phyloP scores from a whole-genome alignment of 352 stramenopile genomes.

The Pythium sp. region DNA sequence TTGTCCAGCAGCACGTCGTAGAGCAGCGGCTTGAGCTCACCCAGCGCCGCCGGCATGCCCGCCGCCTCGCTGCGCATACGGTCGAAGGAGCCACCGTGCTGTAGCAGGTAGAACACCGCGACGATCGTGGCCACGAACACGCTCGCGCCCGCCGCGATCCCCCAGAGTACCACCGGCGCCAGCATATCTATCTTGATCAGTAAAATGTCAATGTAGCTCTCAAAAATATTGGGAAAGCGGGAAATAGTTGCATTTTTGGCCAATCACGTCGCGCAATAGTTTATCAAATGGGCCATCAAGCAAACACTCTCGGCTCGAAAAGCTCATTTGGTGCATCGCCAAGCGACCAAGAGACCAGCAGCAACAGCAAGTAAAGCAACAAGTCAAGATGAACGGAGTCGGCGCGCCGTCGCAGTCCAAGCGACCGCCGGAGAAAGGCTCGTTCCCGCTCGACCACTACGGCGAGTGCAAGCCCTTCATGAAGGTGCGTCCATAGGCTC shows the following conservation, averaged over 20 bases:
- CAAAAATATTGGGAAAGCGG: background rate
- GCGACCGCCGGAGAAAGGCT: slow-evolving; percentile 86
- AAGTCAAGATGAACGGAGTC: slow-evolving; percentile 68
- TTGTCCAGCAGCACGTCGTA: slow-evolving; percentile 85
- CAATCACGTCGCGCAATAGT: background rate
- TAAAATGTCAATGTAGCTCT: background rate
- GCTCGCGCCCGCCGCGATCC: slow-evolving; percentile 75
- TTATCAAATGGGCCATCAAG: background rate
- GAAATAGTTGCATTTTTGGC: background rate
- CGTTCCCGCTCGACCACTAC: slow-evolving; percentile 90
- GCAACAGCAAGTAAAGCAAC: background rate
- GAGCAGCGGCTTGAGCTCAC: slow-evolving; percentile 77
- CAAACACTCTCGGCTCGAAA: background rate
- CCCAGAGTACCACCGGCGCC: slow-evolving; percentile 49
- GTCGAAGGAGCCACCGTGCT: slow-evolving; percentile 84
- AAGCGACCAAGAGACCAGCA: background rate
- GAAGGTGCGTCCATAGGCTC: slow-evolving; percentile 37
- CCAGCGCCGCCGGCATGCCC: slow-evolving; percentile 51
- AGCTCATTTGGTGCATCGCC: background rate
- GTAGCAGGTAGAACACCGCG: slow-evolving; percentile 82
- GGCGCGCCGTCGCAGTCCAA: slow-evolving; percentile 67
- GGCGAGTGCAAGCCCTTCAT: slow-evolving; percentile 88
- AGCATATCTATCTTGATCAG: slow-evolving; percentile 36
- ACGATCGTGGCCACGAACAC: slow-evolving; percentile 85
- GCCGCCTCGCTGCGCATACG: slow-evolving; percentile 80